phyloP scores from a whole-genome alignment of 495 filamentous ascomycete species.

The Trichocladium antarcticum region DNA sequence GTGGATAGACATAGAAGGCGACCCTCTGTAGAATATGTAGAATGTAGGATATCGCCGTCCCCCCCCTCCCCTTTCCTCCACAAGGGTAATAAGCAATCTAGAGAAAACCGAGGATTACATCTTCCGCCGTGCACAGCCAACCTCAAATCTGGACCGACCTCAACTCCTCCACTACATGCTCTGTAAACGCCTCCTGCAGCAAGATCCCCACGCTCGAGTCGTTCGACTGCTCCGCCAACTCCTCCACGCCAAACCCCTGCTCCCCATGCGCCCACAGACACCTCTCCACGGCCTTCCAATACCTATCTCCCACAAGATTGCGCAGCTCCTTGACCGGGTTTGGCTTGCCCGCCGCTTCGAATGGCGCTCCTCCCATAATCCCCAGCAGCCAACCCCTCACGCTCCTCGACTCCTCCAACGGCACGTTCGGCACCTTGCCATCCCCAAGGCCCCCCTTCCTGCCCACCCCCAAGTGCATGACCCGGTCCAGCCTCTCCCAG shows the following conservation, averaged over 20 bases:
- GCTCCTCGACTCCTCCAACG: conserved; percentile 15
- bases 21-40: too few species aligned
- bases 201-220: conserved; percentile 14
- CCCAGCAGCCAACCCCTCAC: conserved; percentile 24
- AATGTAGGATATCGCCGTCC: too few species aligned
- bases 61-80: too few species aligned
- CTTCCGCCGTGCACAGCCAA: not conserved
- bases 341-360: not conserved
- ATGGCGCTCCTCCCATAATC: conserved; percentile 9
- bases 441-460: not conserved
- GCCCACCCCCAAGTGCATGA: conserved; percentile 26
- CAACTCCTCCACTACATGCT: conserved; percentile 22
- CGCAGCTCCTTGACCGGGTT: conserved; percentile 22
- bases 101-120: not conserved
- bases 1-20: not conserved
- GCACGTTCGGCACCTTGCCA: conserved; percentile 5
- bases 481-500: conserved; percentile 36
- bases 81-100: not conserved
- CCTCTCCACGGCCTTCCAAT: conserved; percentile 17
- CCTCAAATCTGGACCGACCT: not conserved
- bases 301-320: conserved; percentile 18
- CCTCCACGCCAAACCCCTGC: conserved; percentile 22
- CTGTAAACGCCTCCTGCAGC: conserved; percentile 25
- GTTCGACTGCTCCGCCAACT: conserved; percentile 16
- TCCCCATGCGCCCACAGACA: conserved; percentile 27